phyloP scores from a whole-genome alignment of 352 stramenopile genomes.

The Phytophthora agathidicida region DNA sequence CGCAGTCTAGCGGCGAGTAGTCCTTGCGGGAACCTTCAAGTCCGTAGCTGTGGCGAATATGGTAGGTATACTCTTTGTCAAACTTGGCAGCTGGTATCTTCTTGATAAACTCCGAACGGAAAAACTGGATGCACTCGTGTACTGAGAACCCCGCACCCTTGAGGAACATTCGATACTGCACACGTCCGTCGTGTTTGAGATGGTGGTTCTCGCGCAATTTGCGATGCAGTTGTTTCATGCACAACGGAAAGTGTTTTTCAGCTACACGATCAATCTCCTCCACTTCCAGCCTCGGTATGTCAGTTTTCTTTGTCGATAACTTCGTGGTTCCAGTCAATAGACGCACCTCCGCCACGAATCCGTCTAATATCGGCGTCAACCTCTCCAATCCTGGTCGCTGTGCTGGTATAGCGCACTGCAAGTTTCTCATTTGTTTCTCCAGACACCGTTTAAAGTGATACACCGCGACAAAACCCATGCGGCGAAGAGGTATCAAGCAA shows the following conservation, averaged over 20 bases:
- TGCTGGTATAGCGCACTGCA: conserved; percentile 51
- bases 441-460: conserved; percentile 48
- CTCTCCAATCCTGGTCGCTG: conserved; percentile 39
- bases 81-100: conserved; percentile 68
- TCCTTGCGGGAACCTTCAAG: conserved; percentile 79
- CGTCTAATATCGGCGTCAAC: conserved; percentile 42
- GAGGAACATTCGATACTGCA: conserved; percentile 88
- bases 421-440: conserved; percentile 41
- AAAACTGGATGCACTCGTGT: conserved; percentile 79
- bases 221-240: conserved; percentile 77
- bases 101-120: conserved; percentile 73
- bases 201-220: conserved; percentile 81
- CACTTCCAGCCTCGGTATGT: conserved; percentile 16
- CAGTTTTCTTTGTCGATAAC: conserved; percentile 6
- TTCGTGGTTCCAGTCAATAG: conserved; percentile 15
- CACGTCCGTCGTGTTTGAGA: conserved; percentile 86
- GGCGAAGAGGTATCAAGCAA: conserved; percentile 46
- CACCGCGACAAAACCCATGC: conserved; percentile 43
- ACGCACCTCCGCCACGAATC: conserved; percentile 42
- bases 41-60: conserved; percentile 89
- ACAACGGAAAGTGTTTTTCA: conserved; percentile 74
- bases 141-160: conserved; percentile 84
- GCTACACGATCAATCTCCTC: conserved; percentile 74
- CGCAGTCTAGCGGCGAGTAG: conserved; percentile 66
- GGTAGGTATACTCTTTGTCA: conserved; percentile 86